Percentiles rank a stretch among this genome's conserved stretches.
Conservation (phyloP, 305 asterid genomes). For the Solanum hybrid region DNA sequence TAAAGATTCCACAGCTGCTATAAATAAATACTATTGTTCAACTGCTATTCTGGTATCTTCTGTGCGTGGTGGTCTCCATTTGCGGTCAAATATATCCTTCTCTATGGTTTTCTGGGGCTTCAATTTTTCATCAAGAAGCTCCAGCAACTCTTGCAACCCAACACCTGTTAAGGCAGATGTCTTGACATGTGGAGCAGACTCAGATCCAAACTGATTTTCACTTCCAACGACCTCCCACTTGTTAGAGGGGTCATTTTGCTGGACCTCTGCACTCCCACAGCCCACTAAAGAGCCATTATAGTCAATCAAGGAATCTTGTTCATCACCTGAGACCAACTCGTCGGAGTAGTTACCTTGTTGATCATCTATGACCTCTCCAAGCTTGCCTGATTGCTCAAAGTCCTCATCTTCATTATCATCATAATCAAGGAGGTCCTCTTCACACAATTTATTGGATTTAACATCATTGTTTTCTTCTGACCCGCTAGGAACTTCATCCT, state of each 20-base stretch:
- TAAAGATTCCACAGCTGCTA: background rate
- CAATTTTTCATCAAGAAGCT: slow-evolving; percentile 58
- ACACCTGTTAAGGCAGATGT: slow-evolving; percentile 77
- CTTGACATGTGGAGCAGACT: slow-evolving; percentile 35
- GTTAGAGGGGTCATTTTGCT: slow-evolving; percentile 15
- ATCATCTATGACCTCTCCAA: slow-evolving; percentile 24
- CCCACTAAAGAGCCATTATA: slow-evolving; percentile 35
- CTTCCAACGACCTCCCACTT: background rate
- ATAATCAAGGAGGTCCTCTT: slow-evolving; percentile 7
- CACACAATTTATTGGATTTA: slow-evolving; percentile 22
- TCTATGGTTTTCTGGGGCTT: slow-evolving; percentile 26
- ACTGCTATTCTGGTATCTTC: slow-evolving; percentile 37
- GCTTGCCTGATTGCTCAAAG: slow-evolving; percentile 19
- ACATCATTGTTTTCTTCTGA: slow-evolving; percentile 34
- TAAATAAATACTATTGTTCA: slow-evolving; percentile 21
- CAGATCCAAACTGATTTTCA: slow-evolving; percentile 14
- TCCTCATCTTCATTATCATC: slow-evolving; percentile 20
- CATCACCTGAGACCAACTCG: slow-evolving; percentile 38
- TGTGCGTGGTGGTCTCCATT: slow-evolving; percentile 77
- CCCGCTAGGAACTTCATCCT: slow-evolving; percentile 18
- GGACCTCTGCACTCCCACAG: slow-evolving; percentile 18
- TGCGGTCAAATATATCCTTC: slow-evolving; percentile 44
- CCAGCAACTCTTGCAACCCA: slow-evolving; percentile 77
- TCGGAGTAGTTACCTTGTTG: slow-evolving; percentile 33
- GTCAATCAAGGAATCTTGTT: slow-evolving; percentile 37